Conservation (phyloP, 2,329 filamentous ascomycete species). For the Claviceps paspali region DNA sequence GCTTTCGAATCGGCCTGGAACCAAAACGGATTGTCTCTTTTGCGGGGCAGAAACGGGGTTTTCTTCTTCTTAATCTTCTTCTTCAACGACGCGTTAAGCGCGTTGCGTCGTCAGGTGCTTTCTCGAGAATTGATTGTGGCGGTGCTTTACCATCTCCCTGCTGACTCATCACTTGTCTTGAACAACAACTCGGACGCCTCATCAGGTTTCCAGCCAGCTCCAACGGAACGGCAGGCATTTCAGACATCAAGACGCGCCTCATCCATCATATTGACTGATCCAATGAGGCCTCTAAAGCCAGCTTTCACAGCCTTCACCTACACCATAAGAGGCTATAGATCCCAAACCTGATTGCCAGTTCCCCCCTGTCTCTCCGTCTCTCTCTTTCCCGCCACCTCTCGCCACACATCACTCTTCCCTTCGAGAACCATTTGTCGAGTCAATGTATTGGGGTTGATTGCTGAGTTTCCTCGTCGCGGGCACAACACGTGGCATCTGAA, state of each 20-base stretch:
- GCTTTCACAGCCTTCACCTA: background rate
- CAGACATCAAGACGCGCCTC: background rate
- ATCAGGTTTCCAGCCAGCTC: background rate
- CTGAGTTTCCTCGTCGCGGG: background rate
- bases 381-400: background rate
- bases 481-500: background rate
- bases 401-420: background rate
- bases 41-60: no score
- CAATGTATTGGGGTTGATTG: background rate
- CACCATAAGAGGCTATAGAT: background rate
- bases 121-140: background rate
- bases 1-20: background rate
- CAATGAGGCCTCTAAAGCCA: background rate
- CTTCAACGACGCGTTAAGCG: background rate
- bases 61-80: no score
- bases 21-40: background rate
- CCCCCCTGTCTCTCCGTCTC: no score
- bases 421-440: background rate
- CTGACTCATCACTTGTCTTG: slow-evolving; percentile 1
- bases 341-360: background rate
- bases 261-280: background rate
- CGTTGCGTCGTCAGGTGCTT: no score
- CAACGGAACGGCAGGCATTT: background rate
- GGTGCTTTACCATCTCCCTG: no score
- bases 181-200: background rate